These are phyloP conservation scores for Macadamia integrifolia DNA, from an alignment of 164 flowering plant genomes.

Conservation along the genomic window DNA sequence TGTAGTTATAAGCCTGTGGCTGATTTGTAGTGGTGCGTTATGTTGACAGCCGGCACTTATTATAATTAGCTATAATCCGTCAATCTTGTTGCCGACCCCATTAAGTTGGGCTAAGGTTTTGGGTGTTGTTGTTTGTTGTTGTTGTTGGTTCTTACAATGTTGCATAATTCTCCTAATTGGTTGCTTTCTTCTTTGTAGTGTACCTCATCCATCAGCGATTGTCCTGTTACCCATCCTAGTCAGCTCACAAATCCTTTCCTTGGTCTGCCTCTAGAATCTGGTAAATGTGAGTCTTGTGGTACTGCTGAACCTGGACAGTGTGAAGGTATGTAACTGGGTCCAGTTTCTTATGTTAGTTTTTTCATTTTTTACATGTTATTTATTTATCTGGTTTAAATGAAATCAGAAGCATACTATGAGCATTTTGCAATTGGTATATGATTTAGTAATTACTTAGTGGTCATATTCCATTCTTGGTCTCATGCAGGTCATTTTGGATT, in stretches of 20 bases:
- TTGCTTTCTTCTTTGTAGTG: slow-evolving; percentile 30
- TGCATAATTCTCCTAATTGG: neutral
- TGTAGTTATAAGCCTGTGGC: too few relatives aligned
- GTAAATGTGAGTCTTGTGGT: slow-evolving; percentile 94
- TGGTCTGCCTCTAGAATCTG: slow-evolving; percentile 82
- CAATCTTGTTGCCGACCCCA: too few relatives aligned
- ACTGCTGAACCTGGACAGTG: slow-evolving; percentile 78
- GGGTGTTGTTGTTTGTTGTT: neutral
- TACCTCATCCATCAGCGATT: slow-evolving; percentile 68
- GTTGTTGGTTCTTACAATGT: neutral
- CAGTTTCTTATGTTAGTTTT: neutral
- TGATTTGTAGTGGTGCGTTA: too few relatives aligned
- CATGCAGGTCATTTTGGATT: slow-evolving; percentile 92
- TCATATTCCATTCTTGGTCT: slow-evolving; percentile 6
- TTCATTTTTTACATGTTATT: neutral
- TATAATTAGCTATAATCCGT: too few relatives aligned
- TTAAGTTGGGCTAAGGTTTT: too few relatives aligned
- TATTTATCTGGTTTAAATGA: neutral
- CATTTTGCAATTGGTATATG: neutral
- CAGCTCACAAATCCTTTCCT: slow-evolving; percentile 87
- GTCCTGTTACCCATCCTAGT: slow-evolving; percentile 64
- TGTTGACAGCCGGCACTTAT: too few relatives aligned
- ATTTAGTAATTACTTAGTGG: too few relatives aligned
- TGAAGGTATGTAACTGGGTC: slow-evolving; percentile 52
- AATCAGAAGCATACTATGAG: neutral